phyloP scores from a whole-genome alignment of 305 asterid genomes.

The Fraxinus albicans region DNA sequence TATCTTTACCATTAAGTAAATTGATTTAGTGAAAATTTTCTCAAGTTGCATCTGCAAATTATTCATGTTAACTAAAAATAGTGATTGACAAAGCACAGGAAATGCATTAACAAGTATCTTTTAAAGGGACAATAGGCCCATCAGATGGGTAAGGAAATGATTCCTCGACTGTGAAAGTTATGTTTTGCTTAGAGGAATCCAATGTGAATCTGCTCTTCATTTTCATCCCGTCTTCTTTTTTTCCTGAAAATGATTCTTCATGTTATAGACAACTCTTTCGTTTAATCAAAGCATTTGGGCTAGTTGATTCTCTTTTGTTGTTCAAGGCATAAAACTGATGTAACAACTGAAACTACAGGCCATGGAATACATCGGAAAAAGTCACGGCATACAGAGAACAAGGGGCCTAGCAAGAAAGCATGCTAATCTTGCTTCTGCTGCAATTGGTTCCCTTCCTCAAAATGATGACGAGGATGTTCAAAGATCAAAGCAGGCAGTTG shows the following conservation, averaged over 20 bases:
- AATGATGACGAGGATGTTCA: constrained; percentile 63
- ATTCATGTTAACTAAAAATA: too few relatives aligned
- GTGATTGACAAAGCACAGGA: not conserved
- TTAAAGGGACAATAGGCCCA: not conserved
- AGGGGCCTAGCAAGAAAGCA: constrained; percentile 77
- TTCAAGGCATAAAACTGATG: not conserved
- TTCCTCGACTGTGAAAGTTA: too few relatives aligned
- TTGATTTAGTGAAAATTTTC: not conserved
- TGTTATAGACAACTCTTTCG: not conserved
- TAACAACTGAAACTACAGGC: constrained; percentile 48
- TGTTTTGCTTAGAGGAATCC: not conserved
- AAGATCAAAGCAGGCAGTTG: constrained; percentile 77
- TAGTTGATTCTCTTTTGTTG: not conserved
- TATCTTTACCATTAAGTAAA: not conserved
- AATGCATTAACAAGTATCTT: not conserved
- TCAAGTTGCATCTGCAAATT: not conserved
- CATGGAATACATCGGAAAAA: constrained; percentile 70
- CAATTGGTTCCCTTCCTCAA: constrained; percentile 67
- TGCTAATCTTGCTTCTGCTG: constrained; percentile 80
- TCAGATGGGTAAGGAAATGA: not conserved
- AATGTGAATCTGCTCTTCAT: not conserved
- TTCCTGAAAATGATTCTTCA: not conserved
- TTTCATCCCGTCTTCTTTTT: not conserved
- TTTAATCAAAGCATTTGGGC: not conserved
- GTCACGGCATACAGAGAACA: constrained; percentile 76